Evolutionary conservation across 2,329 filamentous ascomycete genomes (phyloP), one percentile per base, ranked within the genome.

Genomic region (Penicillium sp.): DNA sequence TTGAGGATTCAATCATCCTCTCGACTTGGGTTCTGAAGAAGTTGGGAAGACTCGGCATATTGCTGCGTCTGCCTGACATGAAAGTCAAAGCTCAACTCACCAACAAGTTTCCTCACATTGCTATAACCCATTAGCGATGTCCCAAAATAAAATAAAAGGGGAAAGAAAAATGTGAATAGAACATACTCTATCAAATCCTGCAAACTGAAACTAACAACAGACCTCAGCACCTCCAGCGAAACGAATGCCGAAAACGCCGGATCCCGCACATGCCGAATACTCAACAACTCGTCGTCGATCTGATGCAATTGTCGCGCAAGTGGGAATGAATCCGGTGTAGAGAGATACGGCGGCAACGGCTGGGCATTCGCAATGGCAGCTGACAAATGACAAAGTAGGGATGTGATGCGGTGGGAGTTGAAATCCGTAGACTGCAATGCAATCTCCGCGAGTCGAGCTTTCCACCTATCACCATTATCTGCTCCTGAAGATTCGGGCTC

Each of bases 171-270:
- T n/a, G 27, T 29, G 11, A 29, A 14, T 4, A 0, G 9, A 5
- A 65, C 67, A 59, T 65, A 74, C 70, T 61, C 61, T 27, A 73
- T 47, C 26, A 74, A 54, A 22, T 64, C 66, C 49, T 65, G 65
- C 51, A 73, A 56, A 22, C 64, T 67, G 42, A 65, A 68, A 35
- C 66, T 68, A 14, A 73, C 62, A 50, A 72, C 66, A 8, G 67
- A 70, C 39, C 71, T 64, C 45, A 73, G 19, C 10, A 91, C 85
- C 69, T 91, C 88, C 59, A 90, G 77, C 13, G 90, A 84, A 0
- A 88, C 88, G 72, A 91, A 91, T 43, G 87, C 87, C 8, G 87
- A 84, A 72, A 90, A 91, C 0, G 87, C 87, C 0, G 87, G 86
- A 67, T 90, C 86, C 11, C 84, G 81, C 53, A 90, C 81, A 69